phyloP scores from a whole-genome alignment of 2,329 filamentous ascomycete genomes.

The Paracorniculantispora psalliotae region DNA sequence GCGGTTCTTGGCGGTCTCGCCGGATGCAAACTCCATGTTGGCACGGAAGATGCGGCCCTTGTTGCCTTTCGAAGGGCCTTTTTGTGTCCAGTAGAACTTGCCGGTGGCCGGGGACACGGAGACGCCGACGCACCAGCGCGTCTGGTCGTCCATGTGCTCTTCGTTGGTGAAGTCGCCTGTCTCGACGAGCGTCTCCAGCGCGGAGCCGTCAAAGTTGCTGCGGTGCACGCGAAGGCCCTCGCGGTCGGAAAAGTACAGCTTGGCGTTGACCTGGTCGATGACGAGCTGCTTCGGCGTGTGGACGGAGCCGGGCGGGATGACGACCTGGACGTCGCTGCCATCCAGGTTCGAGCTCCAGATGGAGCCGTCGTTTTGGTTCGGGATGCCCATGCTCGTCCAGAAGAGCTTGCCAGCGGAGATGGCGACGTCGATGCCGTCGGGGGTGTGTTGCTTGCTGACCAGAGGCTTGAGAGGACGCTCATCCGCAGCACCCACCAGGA shows the following conservation, averaged over 20 bases:
- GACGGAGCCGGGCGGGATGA: constrained; percentile 39
- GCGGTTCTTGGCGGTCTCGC: constrained; percentile 29
- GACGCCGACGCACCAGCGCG: constrained; percentile 53
- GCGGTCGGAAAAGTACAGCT: constrained; percentile 40
- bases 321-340: constrained; percentile 37
- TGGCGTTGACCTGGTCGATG: constrained; percentile 23
- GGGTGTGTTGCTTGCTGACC: constrained; percentile 26
- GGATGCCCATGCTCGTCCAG: constrained; percentile 47
- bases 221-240: constrained; percentile 39
- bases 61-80: constrained; percentile 46
- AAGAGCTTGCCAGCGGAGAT: constrained; percentile 33
- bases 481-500: constrained; percentile 18
- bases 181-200: constrained; percentile 36
- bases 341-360: constrained; percentile 44
- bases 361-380: constrained; percentile 34
- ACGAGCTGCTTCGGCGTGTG: constrained; percentile 47
- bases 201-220: constrained; percentile 34
- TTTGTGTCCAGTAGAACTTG: constrained; percentile 57
- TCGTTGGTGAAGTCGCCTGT: constrained; percentile 23
- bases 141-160: constrained; percentile 26
- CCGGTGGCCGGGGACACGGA: constrained; percentile 37
- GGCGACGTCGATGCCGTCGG: constrained; percentile 41
- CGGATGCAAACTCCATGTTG: constrained; percentile 32
- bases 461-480: constrained; percentile 15
- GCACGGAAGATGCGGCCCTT: constrained; percentile 51